These are phyloP conservation scores for Marasmius fiardii DNA, from an alignment of 1,284 basidiomycete species.

Conservation along the genomic window DNA sequence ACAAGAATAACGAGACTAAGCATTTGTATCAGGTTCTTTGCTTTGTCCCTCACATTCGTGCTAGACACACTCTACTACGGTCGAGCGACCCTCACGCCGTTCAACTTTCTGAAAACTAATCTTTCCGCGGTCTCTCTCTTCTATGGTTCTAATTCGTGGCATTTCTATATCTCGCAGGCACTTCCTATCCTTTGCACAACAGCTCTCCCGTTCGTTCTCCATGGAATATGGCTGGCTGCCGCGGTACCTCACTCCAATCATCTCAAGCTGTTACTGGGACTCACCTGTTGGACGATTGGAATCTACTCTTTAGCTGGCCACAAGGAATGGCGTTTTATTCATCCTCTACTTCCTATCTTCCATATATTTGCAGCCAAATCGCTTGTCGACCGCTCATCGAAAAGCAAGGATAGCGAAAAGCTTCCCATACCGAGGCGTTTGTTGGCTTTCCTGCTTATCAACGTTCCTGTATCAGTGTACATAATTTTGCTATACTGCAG, in stretches of 20 bases:
- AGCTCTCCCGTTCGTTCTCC: slow-evolving; percentile 66
- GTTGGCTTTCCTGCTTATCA: slow-evolving; percentile 45
- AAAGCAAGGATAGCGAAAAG: slow-evolving; percentile 6
- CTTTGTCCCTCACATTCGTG: slow-evolving; percentile 37
- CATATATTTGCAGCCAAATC: slow-evolving; percentile 78
- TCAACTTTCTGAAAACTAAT: slow-evolving; percentile 82
- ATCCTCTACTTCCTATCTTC: slow-evolving; percentile 86
- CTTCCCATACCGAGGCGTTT: slow-evolving; percentile 34
- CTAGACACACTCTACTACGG: slow-evolving; percentile 75
- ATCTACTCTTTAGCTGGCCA: slow-evolving; percentile 82
- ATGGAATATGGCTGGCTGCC: slow-evolving; percentile 48
- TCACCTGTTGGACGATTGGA: slow-evolving; percentile 61
- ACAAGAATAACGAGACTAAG: neutral
- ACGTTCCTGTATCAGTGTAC: slow-evolving; percentile 64
- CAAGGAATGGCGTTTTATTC: slow-evolving; percentile 97
- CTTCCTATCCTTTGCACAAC: slow-evolving; percentile 81
- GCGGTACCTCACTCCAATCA: slow-evolving; percentile 26
- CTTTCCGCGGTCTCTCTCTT: slow-evolving; percentile 85
- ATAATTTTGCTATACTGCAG: slow-evolving; percentile 70
- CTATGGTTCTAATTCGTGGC: slow-evolving; percentile 86
- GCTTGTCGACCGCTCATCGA: slow-evolving; percentile 48
- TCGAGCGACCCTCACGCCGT: slow-evolving; percentile 67
- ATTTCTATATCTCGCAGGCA: slow-evolving; percentile 88
- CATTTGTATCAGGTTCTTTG: slow-evolving; percentile 28
- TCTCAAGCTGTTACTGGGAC: slow-evolving; percentile 45